phyloP scores from a whole-genome alignment of 495 filamentous ascomycete species.

The Penicillium macrosclerotiorum region DNA sequence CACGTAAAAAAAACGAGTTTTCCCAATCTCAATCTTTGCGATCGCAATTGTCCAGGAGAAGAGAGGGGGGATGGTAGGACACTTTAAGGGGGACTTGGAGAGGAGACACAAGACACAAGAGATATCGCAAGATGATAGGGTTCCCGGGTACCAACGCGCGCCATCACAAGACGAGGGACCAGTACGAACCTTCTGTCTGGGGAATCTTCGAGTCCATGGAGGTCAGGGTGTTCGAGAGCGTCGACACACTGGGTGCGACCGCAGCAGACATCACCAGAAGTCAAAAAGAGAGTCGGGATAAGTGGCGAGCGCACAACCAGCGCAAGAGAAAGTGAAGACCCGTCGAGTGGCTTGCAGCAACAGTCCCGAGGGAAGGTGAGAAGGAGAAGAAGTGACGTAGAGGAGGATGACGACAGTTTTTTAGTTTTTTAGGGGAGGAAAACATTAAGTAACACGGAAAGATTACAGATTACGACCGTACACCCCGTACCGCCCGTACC shows the following conservation, averaged over 20 bases:
- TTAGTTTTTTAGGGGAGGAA: conserved; percentile 10
- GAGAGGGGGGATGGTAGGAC: not conserved
- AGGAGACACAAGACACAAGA: too few relatives aligned
- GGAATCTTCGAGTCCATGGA: conserved; percentile 52
- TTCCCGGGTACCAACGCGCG: not conserved
- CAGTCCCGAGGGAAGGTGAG: conserved; percentile 13
- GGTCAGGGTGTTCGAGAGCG: conserved; percentile 34
- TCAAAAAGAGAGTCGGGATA: conserved; percentile 4
- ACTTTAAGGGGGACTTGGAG: too few relatives aligned
- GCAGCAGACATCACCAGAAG: conserved; percentile 43
- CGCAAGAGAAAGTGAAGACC: conserved; percentile 4
- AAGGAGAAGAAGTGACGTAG: conserved; percentile 28
- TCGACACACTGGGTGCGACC: conserved; percentile 42
- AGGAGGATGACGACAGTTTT: conserved; percentile 28
- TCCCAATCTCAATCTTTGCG: too few relatives aligned
- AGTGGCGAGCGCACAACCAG: conserved; percentile 11
- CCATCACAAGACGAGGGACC: not conserved
- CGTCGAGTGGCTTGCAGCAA: conserved; percentile 18
- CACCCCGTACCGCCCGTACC: too few relatives aligned
- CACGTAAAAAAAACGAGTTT: too few relatives aligned
- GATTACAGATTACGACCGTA: too few relatives aligned
- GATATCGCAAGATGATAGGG: too few relatives aligned
- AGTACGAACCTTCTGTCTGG: conserved; percentile 32
- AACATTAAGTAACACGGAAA: conserved; percentile 21
- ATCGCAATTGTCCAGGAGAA: too few relatives aligned